Base-by-base conservation (phyloP, 805 yeast genomes). In the Clavispora asparagi region DNA sequence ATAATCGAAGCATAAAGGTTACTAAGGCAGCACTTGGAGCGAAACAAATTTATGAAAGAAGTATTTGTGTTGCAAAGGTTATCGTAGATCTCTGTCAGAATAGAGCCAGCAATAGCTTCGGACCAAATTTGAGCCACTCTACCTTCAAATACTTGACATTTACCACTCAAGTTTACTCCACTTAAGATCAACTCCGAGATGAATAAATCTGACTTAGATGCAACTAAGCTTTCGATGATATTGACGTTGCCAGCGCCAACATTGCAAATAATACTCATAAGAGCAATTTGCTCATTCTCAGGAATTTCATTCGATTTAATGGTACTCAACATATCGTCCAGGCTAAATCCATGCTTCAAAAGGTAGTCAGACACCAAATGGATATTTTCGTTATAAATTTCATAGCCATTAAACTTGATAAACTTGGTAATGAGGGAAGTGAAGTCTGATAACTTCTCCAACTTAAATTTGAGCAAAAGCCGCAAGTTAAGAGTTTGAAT, bases 401-500 rank as follows among this genome's bases (percentile, higher is more conserved):
- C 39, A 29, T 51, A 54, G 0, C 73, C 73, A 48, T 70, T 70
- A 55, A 78, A 76, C 29, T 62, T 63, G 16, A 65, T 65, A 17
- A 80, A 60, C 37, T 68, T 62, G 17, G 62, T 55, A 26, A 77
- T 43, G 43, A 68, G 52, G 0, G 59, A 51, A 17, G 57, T 48
- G 31, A 74, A 54, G 8, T 57, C 52, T 7, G 61, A 48, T 0
- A 64, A 51, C 37, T 73, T 61, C 12, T 38, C 42, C 13, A 43
- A 30, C 12, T 40, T 11, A 36, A 74, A 61, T 51, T 70, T 66
- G 13, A 75, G 59, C 29, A 82, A 47, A 7, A 79, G 55, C 44
- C 70, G 68, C 44, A 85, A 58, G 49, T 75, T 72, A 30, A 81
- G 61, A 0, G 83, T 73, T 53, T 83, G 88, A 9, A 73, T 51